Evolutionary conservation across 805 yeast species (phyloP), one percentile per base, ranked within the genome.

Genomic region (Pichia thaimueangensis): DNA sequence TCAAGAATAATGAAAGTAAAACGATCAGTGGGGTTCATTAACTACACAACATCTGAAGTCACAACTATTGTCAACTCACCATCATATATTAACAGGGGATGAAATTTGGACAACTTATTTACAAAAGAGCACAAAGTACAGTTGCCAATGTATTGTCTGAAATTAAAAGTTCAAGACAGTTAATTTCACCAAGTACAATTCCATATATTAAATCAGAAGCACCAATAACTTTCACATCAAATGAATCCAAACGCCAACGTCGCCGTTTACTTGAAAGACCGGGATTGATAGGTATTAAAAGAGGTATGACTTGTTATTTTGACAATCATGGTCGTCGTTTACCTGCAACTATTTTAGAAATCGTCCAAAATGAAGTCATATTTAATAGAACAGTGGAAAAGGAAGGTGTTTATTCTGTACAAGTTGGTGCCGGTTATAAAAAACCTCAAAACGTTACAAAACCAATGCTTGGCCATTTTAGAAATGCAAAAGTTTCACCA

Each of bases 221-320:
- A 3, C 76, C 82, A 15, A 63, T 70, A 13, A 70, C 80, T 33
- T 73, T 76, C 55, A 87, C 82, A 59, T 73, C 91, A 3, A 79
- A 80, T 29, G 85, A 74, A 49, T 71, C 74, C 37, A 80, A 86
- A 27, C 81, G 86, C 56, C 65, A 69, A 39, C 76, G 97, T 62
- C 83, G 80, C 59, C 73, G 80, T 60, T 69, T 91, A 28, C 78
- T 87, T 23, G 61, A 64, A 34, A 78, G 98, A 63, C 80, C 95
- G 7, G 98, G 98, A 11, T 67, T 86, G 17, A 65, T 91, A 23
- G 95, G 94, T 1, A 68, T 78, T 49, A 93, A 93, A 60, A 70
- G 82, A 45, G 97, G 97, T 15, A 91, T 91, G 96, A 79, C 88
- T 39, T 78, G 93, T 13, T 85, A 78, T 74, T 91, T 74, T 57